Conservation (phyloP, 2,329 filamentous ascomycete species). For the Diaporthe longicolla region DNA sequence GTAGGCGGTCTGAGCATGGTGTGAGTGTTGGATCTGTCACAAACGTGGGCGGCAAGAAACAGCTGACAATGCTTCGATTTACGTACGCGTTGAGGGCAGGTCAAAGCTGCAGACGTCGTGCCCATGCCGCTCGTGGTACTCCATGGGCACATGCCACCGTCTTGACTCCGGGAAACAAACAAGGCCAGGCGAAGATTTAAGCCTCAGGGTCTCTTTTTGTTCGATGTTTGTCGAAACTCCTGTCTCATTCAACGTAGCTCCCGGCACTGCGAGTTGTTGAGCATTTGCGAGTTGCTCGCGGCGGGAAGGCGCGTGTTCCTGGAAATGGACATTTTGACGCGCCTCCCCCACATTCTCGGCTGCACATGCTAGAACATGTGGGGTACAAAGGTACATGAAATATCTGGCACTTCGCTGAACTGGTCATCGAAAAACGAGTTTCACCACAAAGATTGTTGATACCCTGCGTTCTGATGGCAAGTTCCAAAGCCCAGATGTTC, state of each 20-base stretch:
- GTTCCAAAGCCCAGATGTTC: background rate
- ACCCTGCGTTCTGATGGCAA: background rate
- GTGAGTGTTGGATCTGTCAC: conserved; percentile 22
- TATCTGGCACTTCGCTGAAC: background rate
- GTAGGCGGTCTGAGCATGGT: conserved; percentile 74
- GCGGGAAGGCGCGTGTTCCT: background rate
- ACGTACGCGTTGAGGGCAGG: conserved; percentile 65
- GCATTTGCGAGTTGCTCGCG: background rate
- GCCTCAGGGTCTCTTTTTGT: background rate
- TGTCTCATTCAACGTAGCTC: background rate
- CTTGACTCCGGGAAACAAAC: background rate
- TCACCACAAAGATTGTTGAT: background rate
- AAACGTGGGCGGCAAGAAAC: conserved; percentile 18
- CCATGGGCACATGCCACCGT: conserved; percentile 57
- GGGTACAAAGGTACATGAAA: conserved; percentile 22
- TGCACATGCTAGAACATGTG: conserved; percentile 21
- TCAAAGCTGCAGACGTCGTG: conserved; percentile 74
- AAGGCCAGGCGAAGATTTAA: background rate
- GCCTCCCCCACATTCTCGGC: conserved; percentile 28
- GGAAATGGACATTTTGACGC: conserved; percentile 24
- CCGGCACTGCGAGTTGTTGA: conserved; percentile 4
- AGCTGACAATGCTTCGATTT: conserved; percentile 32
- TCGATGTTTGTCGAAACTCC: background rate
- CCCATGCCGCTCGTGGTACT: conserved; percentile 72
- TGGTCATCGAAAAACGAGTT: background rate